Evolutionary conservation across 768 basidiomycete genomes (phyloP), one percentile per base, ranked within the genome.

Genomic region (Melanogaster broomeanus): DNA sequence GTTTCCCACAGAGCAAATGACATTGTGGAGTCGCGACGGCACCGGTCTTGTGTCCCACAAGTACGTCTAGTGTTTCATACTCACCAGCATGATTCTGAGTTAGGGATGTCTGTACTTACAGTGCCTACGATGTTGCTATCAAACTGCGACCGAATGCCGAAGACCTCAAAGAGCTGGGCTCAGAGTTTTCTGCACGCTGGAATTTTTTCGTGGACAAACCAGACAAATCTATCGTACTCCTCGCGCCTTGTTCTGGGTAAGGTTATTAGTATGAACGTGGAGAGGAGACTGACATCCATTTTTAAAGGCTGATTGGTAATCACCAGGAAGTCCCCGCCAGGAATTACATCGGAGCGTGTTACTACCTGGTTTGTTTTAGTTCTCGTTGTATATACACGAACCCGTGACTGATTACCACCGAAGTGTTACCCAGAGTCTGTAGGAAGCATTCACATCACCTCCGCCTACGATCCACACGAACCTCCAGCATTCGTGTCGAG

Each of bases 21-120:
- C 51, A 10, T 61, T 70, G 38, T 77, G 70, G 65, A 53, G 55
- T n/a, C 61, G 63, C 40, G 61, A 69, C 3, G 82, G 78, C 4
- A 71, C 62, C n/a, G 82, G 81, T 11, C 56, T 80, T 42, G 66
- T 85, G 53, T 72, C 81, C 2, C 77, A 80, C 58, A 86, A 83
- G 84, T 84, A 42, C 4, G 74, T 51, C 58, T n/a, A 24, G 16
- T 28, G 15, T 37, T 44, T 11, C 28, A 28, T 3, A 31, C 31
- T 4, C 2, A 19, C 41, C 8, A 30, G n/a, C 10, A 22, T 19
- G 7, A 25, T 24, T 42, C 9, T 34, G 3, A 25, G 3, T 21
- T 35, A 12, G 12, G 10, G 4, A 1, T 30, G 28, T 30, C 28
- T 27, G n/a, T 15, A 33, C 7, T 52, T 30, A 8, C 56, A 84